Evolutionary conservation across 257 asterid species (phyloP).

Genomic region (Voacanga thouarsii): DNA sequence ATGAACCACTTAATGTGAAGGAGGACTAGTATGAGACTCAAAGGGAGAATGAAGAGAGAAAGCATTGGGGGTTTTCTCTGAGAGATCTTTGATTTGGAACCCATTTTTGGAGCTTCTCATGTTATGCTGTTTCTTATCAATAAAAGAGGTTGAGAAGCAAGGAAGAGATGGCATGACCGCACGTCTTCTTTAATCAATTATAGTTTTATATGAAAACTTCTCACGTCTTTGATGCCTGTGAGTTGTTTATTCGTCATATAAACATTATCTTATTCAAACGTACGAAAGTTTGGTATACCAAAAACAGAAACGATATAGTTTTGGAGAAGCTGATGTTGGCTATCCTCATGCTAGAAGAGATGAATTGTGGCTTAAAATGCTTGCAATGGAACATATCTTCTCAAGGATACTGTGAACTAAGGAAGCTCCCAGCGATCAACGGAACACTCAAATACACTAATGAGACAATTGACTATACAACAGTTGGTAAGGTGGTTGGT

Average conservation of each 20-base stretch:
- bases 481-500: no score
- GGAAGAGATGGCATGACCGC: conserved; percentile 22
- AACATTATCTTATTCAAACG: neutral
- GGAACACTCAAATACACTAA: no score
- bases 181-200: neutral
- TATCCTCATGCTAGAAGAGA: neutral
- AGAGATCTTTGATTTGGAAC: conserved; percentile 23
- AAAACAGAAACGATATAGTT: neutral
- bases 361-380: neutral
- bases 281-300: neutral
- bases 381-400: no score
- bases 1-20: conserved; percentile 12
- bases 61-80: conserved; percentile 29
- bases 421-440: no score
- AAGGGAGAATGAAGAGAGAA: conserved; percentile 37
- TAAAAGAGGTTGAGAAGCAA: conserved; percentile 1
- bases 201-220: neutral
- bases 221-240: conserved; percentile 11
- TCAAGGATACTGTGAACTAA: no score
- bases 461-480: no score
- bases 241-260: neutral
- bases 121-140: neutral
- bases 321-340: neutral
- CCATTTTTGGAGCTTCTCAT: conserved; percentile 29
- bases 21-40: conserved; percentile 31